Base-by-base conservation (phyloP, 1,284 basidiomycete genomes). In the Cystobasidium sp. region DNA sequence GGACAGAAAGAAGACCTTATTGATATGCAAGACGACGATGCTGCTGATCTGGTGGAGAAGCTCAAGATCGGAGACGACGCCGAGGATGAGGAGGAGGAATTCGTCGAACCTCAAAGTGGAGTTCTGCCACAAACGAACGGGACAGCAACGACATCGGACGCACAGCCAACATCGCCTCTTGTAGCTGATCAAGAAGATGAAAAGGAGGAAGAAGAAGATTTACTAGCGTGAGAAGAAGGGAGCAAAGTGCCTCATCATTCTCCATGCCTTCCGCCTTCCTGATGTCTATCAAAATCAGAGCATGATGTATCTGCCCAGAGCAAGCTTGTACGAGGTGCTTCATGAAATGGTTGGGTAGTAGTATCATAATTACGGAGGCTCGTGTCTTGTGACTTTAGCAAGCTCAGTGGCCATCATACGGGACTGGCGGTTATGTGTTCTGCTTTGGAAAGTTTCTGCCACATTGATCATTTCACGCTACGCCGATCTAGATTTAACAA, bases 31-130 rank as follows among this genome's bases (percentile, higher is more conserved):
- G 66, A 73, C 6, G 62, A 68, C 39, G 70, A 73, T 41, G 53
- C 70, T 3, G 70, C 70, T 51, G 70, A 73, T 41, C 37, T 73
- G 31, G 70, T 73, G 3, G 44, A 53, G 43, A 73, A 66, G 44
- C 37, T 73, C 37, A 56, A 66, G 18, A 66, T 73, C 37, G 51
- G 51, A 18, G 63, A 65, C 39, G 69, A 64, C 9, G 18, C 9
- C 18, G 61, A 52, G 47, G 58, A 31, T 3, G 49, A 41, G 9
- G 31, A 61, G 20, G 69, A 71, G 47, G 61, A 31, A n/a, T 63
- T 44, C 18, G 39, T 59, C 18, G 56, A 59, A 41, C 56, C 56
- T 41, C 56, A 59, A 59, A 59, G 56, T 43, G 56, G 56, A 43
- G 56, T 59, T 20, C 14, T 59, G 14, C 56, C 56, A 16, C 56